These are phyloP conservation scores for Verticillium albo-atrum DNA, from an alignment of 2,329 filamentous ascomycete genomes.

Conservation along the genomic window DNA sequence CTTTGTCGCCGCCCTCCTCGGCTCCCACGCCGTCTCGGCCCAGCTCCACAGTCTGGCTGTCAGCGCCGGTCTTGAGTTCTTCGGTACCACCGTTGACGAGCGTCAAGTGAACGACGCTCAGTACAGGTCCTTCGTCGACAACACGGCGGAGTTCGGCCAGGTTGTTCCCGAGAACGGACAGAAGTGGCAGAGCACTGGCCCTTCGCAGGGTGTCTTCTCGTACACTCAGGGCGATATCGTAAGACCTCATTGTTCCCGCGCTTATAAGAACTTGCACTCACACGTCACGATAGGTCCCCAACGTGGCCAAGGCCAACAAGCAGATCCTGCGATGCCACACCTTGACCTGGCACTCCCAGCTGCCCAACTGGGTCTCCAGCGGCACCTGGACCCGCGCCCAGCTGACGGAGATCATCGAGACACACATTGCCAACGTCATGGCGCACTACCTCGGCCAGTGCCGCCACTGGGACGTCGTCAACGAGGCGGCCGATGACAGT, in stretches of 20 bases:
- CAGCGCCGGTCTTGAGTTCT: slow-evolving; percentile 9
- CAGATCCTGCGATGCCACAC: slow-evolving; percentile 60
- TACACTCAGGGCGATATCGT: slow-evolving; percentile 10
- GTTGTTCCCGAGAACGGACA: slow-evolving; percentile 58
- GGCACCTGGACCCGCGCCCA: slow-evolving; percentile 9
- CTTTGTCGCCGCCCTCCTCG: slow-evolving; percentile 6
- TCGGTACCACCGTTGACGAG: slow-evolving; percentile 10
- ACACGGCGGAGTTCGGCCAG: slow-evolving; percentile 43
- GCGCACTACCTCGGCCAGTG: slow-evolving; percentile 40
- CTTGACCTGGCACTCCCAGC: slow-evolving; percentile 34
- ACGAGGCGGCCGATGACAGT: slow-evolving; percentile 40
- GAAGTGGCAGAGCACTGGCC: slow-evolving; percentile 58
- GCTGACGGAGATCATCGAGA: slow-evolving; percentile 36
- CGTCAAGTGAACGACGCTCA: slow-evolving; percentile 1
- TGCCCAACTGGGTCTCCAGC: slow-evolving; percentile 15
- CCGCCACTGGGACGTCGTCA: slow-evolving; percentile 48
- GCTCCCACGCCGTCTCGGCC: slow-evolving; percentile 7
- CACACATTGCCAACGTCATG: slow-evolving; percentile 43
- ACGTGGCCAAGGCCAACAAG: slow-evolving; percentile 40
- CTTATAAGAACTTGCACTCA: background rate
- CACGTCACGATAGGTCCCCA: slow-evolving; percentile 25
- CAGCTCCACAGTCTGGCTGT: slow-evolving; percentile 5
- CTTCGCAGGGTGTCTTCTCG: slow-evolving; percentile 32
- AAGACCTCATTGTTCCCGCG: background rate
- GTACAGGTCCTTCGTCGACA: slow-evolving; percentile 2